A percentile compares a stretch with the other conserved stretches of the same genome.
phyloP scores from a whole-genome alignment of 2,329 filamentous ascomycete species.

The Diaporthe humulicola region DNA sequence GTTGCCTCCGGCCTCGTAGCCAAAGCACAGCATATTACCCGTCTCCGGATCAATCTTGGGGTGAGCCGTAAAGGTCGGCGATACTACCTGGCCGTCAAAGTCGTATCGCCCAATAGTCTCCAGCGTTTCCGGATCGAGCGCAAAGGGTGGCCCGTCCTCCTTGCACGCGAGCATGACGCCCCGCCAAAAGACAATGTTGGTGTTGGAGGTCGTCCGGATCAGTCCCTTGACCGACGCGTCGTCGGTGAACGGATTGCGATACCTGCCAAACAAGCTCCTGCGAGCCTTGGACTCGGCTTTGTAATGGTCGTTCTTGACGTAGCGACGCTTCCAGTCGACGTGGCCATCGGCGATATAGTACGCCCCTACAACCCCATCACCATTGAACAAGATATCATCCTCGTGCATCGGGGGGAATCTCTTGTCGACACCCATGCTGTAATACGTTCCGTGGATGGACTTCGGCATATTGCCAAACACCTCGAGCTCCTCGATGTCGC shows the following conservation, averaged over 20 bases:
- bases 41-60: slow-evolving; percentile 65
- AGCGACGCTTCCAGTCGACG: slow-evolving; percentile 49
- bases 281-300: slow-evolving; percentile 47
- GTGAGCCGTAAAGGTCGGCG: slow-evolving; percentile 64
- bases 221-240: slow-evolving; percentile 66
- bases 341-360: slow-evolving; percentile 49
- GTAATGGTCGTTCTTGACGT: slow-evolving; percentile 46
- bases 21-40: slow-evolving; percentile 65
- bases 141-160: slow-evolving; percentile 65
- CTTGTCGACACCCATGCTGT: slow-evolving; percentile 55
- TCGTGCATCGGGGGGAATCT: slow-evolving; percentile 48
- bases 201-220: slow-evolving; percentile 69
- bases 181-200: slow-evolving; percentile 69
- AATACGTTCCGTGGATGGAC: slow-evolving; percentile 50
- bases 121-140: slow-evolving; percentile 62
- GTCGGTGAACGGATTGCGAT: slow-evolving; percentile 70
- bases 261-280: slow-evolving; percentile 62
- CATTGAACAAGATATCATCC: slow-evolving; percentile 53
- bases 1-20: slow-evolving; percentile 61
- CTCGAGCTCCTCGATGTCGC: slow-evolving; percentile 48
- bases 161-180: slow-evolving; percentile 67
- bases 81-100: slow-evolving; percentile 62
- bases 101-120: slow-evolving; percentile 64
- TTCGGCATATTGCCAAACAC: slow-evolving; percentile 47
- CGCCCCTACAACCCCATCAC: slow-evolving; percentile 53